A percentile compares a stretch with the other conserved stretches of the same genome.
phyloP scores from a whole-genome alignment of 2,329 filamentous ascomycete genomes.

The Exophiala lecanii-corni region DNA sequence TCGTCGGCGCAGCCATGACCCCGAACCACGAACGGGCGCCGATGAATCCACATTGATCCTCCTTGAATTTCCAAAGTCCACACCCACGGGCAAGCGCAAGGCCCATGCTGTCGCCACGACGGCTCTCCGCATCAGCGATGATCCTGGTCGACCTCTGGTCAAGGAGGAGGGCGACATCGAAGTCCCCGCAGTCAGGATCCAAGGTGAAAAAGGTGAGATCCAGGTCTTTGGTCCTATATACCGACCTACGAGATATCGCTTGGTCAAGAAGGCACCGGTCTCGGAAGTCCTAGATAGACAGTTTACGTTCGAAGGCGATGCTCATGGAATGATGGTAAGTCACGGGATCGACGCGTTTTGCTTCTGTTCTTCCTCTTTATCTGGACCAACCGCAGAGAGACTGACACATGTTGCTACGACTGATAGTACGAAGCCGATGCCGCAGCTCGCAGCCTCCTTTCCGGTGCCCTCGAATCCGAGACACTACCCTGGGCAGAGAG shows the following conservation, averaged over 20 bases:
- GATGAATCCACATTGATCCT: slow-evolving; percentile 31
- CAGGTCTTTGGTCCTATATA: slow-evolving; percentile 30
- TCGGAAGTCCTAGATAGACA: slow-evolving; percentile 27
- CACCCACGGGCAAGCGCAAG: slow-evolving; percentile 46
- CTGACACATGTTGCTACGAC: not conserved
- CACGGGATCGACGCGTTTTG: not conserved
- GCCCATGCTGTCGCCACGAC: slow-evolving; percentile 43
- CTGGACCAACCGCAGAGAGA: too few relatives aligned
- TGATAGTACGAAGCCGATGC: slow-evolving; percentile 23
- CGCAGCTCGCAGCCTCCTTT: slow-evolving; percentile 26
- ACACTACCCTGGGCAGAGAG: slow-evolving; percentile 79
- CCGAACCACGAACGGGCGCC: slow-evolving; percentile 25
- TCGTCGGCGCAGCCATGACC: slow-evolving; percentile 50
- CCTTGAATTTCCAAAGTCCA: slow-evolving; percentile 24
- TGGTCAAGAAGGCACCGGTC: slow-evolving; percentile 64
- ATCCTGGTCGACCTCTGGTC: slow-evolving; percentile 15
- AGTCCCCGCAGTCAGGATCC: slow-evolving; percentile 27
- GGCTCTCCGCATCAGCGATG: slow-evolving; percentile 28
- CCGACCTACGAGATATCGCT: slow-evolving; percentile 54
- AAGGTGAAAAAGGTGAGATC: slow-evolving; percentile 28
- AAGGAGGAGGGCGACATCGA: slow-evolving; percentile 21
- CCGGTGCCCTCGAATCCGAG: slow-evolving; percentile 70
- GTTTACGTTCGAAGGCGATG: slow-evolving; percentile 20
- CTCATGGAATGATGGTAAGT: slow-evolving; percentile 23
- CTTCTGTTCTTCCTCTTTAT: too few relatives aligned